Evolutionary conservation across 148 eudicot species (phyloP), one percentile per base, ranked within the genome.

Genomic region (Arctostaphylos glauca): DNA sequence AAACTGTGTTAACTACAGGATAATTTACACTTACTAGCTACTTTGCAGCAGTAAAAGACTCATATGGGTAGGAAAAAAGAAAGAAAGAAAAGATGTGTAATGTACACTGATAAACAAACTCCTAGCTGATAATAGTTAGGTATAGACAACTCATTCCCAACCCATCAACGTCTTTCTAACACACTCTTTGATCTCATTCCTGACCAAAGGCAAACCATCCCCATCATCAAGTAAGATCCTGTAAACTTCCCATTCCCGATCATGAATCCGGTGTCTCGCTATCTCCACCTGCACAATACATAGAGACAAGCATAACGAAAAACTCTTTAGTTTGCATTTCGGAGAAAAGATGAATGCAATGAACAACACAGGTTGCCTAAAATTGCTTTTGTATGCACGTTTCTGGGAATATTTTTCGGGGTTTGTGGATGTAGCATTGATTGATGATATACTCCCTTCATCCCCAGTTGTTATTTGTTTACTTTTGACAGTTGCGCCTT

Each of bases 211-310:
- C 25, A 81, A 76, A 53, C 89, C 87, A 49, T 87, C 91, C 56
- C 83, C 88, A 38, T 90, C 94, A 23, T 89, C 86, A n/a, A 91
- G 88, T 50, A 90, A 73, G 83, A 90, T 87, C 75, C 91, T 77
- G 82, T 91, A 91, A 38, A 91, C 92, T 84, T 91, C 94, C 89
- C 90, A 91, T 56, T 91, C 94, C 3, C 89, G 87, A 25, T 90
- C 92, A 46, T 85, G 90, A 55, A 91, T 89, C 19, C 84, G 72
- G 66, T 90, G 91, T 78, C 92, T 87, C 59, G 87, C 90, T 16
- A 91, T 86, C 83, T 87, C 92, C 68, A 91, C 89, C 94, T 91
- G 91, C 15, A 77, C 77, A 31, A 60, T 25, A 54, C 80, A 54
- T 64, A 52, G 62, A 49, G n/a, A 14, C 21, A 16, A 25, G 47